Conservation (phyloP, 1,139 yeast species). For the Zygosaccharomyces sapae region DNA sequence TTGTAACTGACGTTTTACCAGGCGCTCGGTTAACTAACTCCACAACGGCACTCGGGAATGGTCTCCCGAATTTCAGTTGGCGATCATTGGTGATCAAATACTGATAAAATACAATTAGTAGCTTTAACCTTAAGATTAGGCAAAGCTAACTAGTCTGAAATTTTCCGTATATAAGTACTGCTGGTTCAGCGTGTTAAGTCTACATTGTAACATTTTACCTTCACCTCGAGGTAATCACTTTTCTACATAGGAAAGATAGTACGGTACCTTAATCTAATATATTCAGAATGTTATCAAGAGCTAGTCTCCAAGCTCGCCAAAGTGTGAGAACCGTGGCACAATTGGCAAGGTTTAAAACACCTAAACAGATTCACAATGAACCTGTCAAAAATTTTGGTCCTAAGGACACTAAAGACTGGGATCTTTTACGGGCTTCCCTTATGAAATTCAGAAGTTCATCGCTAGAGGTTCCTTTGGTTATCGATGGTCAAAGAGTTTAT, state of each 20-base stretch:
- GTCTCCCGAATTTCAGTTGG: slow-evolving; percentile 7
- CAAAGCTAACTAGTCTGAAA: not conserved
- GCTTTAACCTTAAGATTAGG: not conserved
- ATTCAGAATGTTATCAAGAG: slow-evolving; percentile 13
- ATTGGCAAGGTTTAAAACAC: slow-evolving; percentile 41
- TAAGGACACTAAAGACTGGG: slow-evolving; percentile 70
- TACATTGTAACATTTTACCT: too few species aligned
- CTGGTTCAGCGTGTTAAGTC: too few species aligned
- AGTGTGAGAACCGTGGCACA: slow-evolving; percentile 26
- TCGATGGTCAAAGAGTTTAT: slow-evolving; percentile 67
- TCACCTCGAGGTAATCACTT: too few species aligned
- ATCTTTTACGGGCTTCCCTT: slow-evolving; percentile 66
- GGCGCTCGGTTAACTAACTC: slow-evolving; percentile 8
- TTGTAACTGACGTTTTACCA: slow-evolving; percentile 2
- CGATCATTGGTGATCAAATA: not conserved
- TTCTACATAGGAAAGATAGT: not conserved
- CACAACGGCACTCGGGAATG: slow-evolving; percentile 9
- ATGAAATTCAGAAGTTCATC: slow-evolving; percentile 57
- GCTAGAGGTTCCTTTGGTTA: slow-evolving; percentile 75
- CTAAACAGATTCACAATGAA: slow-evolving; percentile 58
- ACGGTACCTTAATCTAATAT: not conserved
- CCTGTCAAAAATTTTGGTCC: slow-evolving; percentile 56
- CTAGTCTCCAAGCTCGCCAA: slow-evolving; percentile 14
- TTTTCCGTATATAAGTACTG: not conserved
- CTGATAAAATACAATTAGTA: not conserved